Base-by-base conservation (phyloP, 2,329 filamentous ascomycete genomes). In the Cadophora luteo-olivacea region DNA sequence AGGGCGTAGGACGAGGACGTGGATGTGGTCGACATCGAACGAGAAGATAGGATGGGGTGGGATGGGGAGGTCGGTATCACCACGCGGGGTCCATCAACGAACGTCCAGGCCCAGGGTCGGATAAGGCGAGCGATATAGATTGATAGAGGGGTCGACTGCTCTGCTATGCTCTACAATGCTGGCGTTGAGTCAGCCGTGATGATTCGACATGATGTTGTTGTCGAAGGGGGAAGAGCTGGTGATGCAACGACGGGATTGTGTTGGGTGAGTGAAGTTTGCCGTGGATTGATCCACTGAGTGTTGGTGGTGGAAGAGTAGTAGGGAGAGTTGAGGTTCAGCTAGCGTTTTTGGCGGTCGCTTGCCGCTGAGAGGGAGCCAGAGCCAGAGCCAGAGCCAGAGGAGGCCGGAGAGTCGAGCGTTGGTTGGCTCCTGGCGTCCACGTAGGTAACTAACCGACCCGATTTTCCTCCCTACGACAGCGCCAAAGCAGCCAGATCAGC, bases 1-100 rank as follows among this genome's bases (percentile, higher is more conserved):
- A 67, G 33, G 45, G 33, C 65, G 65, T 61, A 54, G 68, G 54
- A 58, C 57, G 58, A 65, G 54, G 60, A 49, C 41, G 41, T 45
- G 41, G 41, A 45, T 14, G 41, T 16, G 61, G 41, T 72, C 70
- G 70, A 69, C 68, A 70, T 70, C 68, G 68, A 68, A 65, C 65
- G 36, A 36, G 29, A 29, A 41, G 57, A 24, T 29, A 24, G 41
- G 41, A 58, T 55, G 52, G 52, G 4, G 11, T 32, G 52, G 38
- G 58, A 12, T n/a, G 58, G 29, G 32, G 25, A 48, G 14, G 58
- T 32, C 3, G 41, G 38, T 49, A 49, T 61, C 38, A 49, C 24
- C 58, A 49, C 45, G 58, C 14, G 58, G 55, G 55, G 55, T 58
- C 55, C 55, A 58, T 58, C 55, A 58, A 55, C 55, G 29, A 38